Evolutionary conservation across 495 filamentous ascomycete genomes (phyloP).

Genomic region (Penicillium salamii): DNA sequence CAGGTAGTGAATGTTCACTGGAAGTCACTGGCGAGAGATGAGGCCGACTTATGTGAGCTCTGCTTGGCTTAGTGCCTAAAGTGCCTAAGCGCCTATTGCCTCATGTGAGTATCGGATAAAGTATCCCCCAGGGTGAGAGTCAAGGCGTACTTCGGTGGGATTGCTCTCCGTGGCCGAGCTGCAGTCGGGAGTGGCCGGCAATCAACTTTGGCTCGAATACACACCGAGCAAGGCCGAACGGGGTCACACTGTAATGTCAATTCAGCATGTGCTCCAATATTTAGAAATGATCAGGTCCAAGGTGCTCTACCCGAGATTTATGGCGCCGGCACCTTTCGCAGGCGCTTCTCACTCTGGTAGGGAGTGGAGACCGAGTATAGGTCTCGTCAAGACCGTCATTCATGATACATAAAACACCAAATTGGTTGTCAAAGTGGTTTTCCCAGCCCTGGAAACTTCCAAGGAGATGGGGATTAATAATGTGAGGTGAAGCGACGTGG

Average conservation of each 20-base stretch:
- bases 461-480: background rate
- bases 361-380: constrained; percentile 8
- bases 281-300: background rate
- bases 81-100: background rate
- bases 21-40: background rate
- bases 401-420: background rate
- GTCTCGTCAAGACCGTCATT: background rate
- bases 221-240: constrained; percentile 28
- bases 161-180: constrained; percentile 1
- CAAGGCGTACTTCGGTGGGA: constrained; percentile 6
- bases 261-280: background rate
- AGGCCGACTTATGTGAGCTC: background rate
- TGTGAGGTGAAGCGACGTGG: constrained; percentile 4
- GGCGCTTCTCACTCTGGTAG: constrained; percentile 28
- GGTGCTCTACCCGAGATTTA: constrained; percentile 23
- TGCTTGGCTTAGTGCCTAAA: too few relatives aligned
- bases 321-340: constrained; percentile 32
- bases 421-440: too few relatives aligned
- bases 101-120: background rate
- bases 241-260: constrained; percentile 25
- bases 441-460: too few relatives aligned
- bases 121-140: background rate
- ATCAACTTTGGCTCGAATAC: constrained; percentile 24
- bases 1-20: background rate
- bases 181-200: constrained; percentile 11